phyloP scores from a whole-genome alignment of 2,329 filamentous ascomycete genomes.

The Delphinella strobiligena region DNA sequence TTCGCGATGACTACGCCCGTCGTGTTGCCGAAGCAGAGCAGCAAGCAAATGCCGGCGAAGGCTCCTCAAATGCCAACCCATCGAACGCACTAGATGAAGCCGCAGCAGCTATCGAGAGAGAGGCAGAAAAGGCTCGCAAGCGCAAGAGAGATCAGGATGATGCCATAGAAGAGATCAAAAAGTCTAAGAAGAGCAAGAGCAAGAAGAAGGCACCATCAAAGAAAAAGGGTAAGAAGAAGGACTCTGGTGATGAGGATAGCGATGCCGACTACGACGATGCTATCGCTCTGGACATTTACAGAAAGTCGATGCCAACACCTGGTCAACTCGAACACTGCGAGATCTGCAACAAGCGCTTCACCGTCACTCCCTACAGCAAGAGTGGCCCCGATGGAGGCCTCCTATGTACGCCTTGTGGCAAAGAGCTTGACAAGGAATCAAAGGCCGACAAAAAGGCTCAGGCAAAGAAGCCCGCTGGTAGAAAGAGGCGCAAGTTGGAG shows the following conservation, averaged over 20 bases:
- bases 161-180: conserved; percentile 18
- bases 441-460: conserved; percentile 48
- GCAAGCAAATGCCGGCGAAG: conserved; percentile 23
- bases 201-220: conserved; percentile 38
- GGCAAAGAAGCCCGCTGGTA: conserved; percentile 44
- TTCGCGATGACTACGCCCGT: conserved; percentile 46
- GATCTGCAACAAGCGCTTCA: conserved; percentile 76
- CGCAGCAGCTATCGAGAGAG: conserved; percentile 17
- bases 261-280: conserved; percentile 36
- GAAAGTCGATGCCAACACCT: conserved; percentile 50
- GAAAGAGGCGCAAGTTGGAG: conserved; percentile 62
- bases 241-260: conserved; percentile 31
- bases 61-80: conserved; percentile 19
- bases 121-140: conserved; percentile 37
- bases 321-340: conserved; percentile 86
- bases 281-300: conserved; percentile 39
- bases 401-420: conserved; percentile 73
- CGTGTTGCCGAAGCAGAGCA: conserved; percentile 38
- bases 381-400: conserved; percentile 72
- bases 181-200: conserved; percentile 28
- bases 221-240: conserved; percentile 35
- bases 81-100: conserved; percentile 21
- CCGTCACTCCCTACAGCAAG: conserved; percentile 80
- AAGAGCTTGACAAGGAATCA: conserved; percentile 55
- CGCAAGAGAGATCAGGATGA: conserved; percentile 41